Base-by-base conservation (phyloP, 2,329 filamentous ascomycete species). In the Penicillium digitatum region DNA sequence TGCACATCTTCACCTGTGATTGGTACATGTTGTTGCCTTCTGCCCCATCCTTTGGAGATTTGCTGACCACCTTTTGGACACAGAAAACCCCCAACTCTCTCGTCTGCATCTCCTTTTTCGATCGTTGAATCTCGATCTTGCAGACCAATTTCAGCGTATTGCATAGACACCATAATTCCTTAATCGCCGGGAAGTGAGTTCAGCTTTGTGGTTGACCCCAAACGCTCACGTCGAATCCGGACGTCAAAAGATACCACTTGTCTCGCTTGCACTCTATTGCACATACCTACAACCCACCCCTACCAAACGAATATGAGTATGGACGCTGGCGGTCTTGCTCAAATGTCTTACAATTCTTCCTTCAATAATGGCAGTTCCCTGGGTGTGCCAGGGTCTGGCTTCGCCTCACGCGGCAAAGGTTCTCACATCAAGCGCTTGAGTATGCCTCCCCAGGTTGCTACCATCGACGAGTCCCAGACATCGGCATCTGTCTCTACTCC, bases 271-370 rank as follows among this genome's bases (percentile, higher is more conserved):
- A 43, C 42, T 43, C 54, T 55, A 37, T 62, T 70, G 67, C 68
- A 70, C 66, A 69, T 71, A 69, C 57, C 61, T 59, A 54, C 54
- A 56, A 63, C 50, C 58, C 54, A 56, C 57, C 57, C 48, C 62
- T 51, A 54, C 56, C 67, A 57, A 53, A 67, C 54, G 59, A 69
- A 57, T 49, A 64, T 67, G 74, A 75, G 74, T 72, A 76, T 95
- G 87, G 88, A 96, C 93, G 87, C 93, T 85, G 93, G 93, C 84
- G 90, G 91, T 94, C 90, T 96, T 81, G 88, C 91, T 94, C 91
- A 95, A 84, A 97, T 97, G 93, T 89, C 90, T 80, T 93, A 90
- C 81, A 89, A 87, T 75, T 89, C 89, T 74, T 78, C 82, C 73
- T 81, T 87, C 74, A 80, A 83, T 70, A 81, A 83, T 71, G 83